Evolutionary conservation across 2,329 filamentous ascomycete species (phyloP).

Genomic region (Monosporascus cannonballus): DNA sequence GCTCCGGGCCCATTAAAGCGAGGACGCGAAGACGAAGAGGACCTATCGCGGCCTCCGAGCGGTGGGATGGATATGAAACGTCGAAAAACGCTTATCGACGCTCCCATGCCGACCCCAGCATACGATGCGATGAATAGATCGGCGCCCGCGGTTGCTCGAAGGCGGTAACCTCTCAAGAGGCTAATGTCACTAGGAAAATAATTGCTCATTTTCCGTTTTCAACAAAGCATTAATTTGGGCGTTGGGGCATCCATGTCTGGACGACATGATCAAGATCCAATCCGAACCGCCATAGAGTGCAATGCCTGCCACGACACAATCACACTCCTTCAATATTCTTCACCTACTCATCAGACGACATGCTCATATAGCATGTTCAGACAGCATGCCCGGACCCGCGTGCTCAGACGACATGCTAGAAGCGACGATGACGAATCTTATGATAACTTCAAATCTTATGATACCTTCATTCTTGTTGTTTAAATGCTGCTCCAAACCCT

Average conservation of each 20-base stretch:
- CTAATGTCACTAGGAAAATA: conserved; percentile 2
- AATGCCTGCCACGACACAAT: conserved; percentile 13
- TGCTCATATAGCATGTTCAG: too few relatives aligned
- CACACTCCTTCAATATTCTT: conserved; percentile 21
- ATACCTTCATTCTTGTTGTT: conserved; percentile 29
- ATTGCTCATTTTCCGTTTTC: conserved; percentile 3
- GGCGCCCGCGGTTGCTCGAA: conserved; percentile 36
- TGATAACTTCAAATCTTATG: conserved; percentile 6
- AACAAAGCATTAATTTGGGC: conserved; percentile 16
- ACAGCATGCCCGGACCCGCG: conserved; percentile 10
- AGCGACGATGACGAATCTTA: conserved; percentile 35
- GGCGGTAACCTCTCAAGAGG: conserved; percentile 16
- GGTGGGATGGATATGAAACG: conserved; percentile 66
- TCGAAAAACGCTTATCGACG: conserved; percentile 69
- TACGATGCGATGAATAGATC: conserved; percentile 46
- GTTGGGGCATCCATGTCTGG: conserved; percentile 15
- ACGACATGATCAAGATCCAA: conserved; percentile 13
- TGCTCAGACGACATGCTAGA: conserved; percentile 21
- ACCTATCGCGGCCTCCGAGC: conserved; percentile 53
- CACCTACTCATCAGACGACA: conserved; percentile 16
- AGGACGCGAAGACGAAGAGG: conserved; percentile 54
- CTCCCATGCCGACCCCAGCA: conserved; percentile 41
- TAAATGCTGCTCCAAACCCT: conserved; percentile 25
- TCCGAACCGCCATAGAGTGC: conserved; percentile 12
- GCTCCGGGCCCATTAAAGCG: conserved; percentile 39